Base-by-base conservation (phyloP, 257 asterid genomes). In the Anisodus acutangulus region DNA sequence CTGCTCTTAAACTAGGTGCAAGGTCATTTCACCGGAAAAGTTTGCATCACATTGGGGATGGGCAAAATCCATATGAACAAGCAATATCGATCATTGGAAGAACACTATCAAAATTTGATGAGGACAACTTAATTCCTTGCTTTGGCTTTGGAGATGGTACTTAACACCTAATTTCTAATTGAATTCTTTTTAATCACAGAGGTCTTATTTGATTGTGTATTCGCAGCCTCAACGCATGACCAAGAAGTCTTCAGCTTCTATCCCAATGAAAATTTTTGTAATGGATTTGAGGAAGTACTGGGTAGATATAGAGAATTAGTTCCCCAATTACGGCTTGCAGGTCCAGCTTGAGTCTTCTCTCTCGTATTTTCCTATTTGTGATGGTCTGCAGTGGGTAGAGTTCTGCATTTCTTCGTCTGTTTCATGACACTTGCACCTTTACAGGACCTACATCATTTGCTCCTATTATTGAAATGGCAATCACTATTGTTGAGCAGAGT, bases 171-270 rank as follows among this genome's bases (percentile, higher is more conserved):
- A 71, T 17, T 68, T 83, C 41, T 49, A n/a, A 17, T 80, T 80
- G n/a, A 6, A 12, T 83, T 83, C 72, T 45, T 85, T 37, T 16
- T 62, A 81, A 71, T 45, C 49, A 49, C 68, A 37, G 81, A 81
- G 82, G 49, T 58, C 82, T 45, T 79, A 83, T 83, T 62, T 84
- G 71, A 72, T 67, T 88, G 67, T 86, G 69, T 78, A 70, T 83
- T 88, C 86, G 72, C 94, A 96, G 98, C 99, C 79, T 93, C 99
- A 16, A 96, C 99, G n/a, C 99, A 96, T 88, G 99, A 96, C 87
- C 98, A 94, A 90, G 98, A 94, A 86, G 97, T 92, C 84, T 96
- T 94, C 88, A 91, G 95, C 89, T 96, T 96, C 86, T 91, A 86
- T 57, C 93, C 98, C 0, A 97, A 94, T 45, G 98, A 94, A 16